Evolutionary conservation across 1,139 yeast genomes (phyloP).

Genomic region (Candida neerlandica): DNA sequence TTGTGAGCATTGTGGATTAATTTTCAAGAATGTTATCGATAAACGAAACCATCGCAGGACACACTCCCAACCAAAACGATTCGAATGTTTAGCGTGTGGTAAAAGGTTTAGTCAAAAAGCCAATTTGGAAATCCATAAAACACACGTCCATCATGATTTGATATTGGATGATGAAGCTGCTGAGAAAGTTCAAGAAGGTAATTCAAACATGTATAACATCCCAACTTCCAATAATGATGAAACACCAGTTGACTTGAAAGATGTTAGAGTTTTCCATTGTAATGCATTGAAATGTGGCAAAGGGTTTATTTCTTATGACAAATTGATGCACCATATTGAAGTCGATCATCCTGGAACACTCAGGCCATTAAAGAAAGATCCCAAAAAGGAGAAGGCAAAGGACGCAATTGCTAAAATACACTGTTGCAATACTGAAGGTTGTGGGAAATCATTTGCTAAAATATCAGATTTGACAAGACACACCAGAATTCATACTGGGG

Average conservation of each 20-base stretch:
- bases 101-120: conserved; percentile 27
- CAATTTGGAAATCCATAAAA: conserved; percentile 18
- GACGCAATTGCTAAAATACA: conserved; percentile 21
- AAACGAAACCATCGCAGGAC: conserved; percentile 19
- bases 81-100: conserved; percentile 22
- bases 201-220: not conserved
- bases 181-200: conserved; percentile 2
- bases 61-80: conserved; percentile 19
- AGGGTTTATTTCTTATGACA: conserved; percentile 18
- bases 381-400: conserved; percentile 6
- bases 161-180: conserved; percentile 12
- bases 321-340: conserved; percentile 15
- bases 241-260: conserved; percentile 12
- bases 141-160: conserved; percentile 20
- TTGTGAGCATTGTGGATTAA: conserved; percentile 16
- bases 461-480: conserved; percentile 28
- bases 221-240: not conserved
- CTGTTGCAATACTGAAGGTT: conserved; percentile 20
- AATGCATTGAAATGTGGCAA: conserved; percentile 18
- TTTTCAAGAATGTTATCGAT: conserved; percentile 18
- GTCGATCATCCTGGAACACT: conserved; percentile 11
- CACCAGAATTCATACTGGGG: conserved; percentile 29
- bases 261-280: conserved; percentile 20
- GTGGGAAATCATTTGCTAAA: conserved; percentile 25
- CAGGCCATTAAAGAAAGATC: not conserved